A percentile compares a stretch with the other conserved stretches of the same genome.
Evolutionary conservation across 1,139 yeast genomes (phyloP).

Genomic region (Citeromyces hawaiiensis): DNA sequence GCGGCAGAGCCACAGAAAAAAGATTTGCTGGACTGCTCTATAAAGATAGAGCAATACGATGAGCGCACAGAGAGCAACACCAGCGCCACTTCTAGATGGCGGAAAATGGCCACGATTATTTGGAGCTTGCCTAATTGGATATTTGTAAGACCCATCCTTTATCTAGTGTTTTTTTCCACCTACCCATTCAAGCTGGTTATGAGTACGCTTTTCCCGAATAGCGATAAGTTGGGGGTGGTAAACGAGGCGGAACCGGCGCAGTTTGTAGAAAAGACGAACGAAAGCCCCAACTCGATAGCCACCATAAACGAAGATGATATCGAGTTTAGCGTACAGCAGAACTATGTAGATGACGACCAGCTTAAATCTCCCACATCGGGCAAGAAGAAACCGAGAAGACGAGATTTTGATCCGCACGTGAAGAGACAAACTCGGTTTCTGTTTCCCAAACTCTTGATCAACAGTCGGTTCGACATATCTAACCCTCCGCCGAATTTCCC

Average conservation of each 20-base stretch:
- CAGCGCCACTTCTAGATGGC: background rate
- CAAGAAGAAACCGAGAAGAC: constrained; percentile 2
- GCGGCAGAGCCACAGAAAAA: constrained; percentile 1
- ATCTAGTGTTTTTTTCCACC: background rate
- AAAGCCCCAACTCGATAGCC: constrained; percentile 6
- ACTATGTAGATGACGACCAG: constrained; percentile 19
- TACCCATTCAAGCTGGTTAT: background rate
- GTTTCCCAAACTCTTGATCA: constrained; percentile 24
- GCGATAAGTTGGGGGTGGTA: background rate
- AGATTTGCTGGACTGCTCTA: constrained; percentile 1
- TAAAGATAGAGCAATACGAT: constrained; percentile 1
- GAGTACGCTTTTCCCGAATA: background rate
- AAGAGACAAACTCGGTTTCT: constrained; percentile 16
- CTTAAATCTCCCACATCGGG: constrained; percentile 41
- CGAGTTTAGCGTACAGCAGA: constrained; percentile 19
- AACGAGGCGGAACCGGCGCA: background rate
- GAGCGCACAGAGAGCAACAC: constrained; percentile 1
- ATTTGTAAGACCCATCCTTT: background rate
- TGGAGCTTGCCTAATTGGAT: constrained; percentile 2
- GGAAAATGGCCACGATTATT: background rate
- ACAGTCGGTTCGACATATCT: constrained; percentile 17
- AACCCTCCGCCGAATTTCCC: constrained; percentile 27
- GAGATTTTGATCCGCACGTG: constrained; percentile 1
- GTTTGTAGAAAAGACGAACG: background rate
- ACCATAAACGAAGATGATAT: constrained; percentile 23